Evolutionary conservation across 192 early-diverging fungal genomes (phyloP), one percentile per base, ranked within the genome.

Genomic region (Backusella westeae): DNA sequence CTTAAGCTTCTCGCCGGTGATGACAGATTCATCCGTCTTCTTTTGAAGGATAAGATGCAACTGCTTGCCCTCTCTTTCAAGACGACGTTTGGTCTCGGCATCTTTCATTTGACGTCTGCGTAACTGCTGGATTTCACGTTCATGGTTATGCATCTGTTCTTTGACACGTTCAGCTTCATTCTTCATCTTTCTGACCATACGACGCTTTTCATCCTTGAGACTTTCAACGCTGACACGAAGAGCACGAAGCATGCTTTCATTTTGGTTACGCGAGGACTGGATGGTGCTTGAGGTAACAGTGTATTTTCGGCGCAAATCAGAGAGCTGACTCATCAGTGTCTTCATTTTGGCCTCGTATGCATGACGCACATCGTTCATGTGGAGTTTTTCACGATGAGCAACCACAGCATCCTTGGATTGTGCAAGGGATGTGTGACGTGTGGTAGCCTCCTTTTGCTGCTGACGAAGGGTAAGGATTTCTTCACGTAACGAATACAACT

Each of bases 151-250:
- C 23, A 87, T 86, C 77, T 89, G 79, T 59, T 91, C 89, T 63
- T 90, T 83, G 75, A 85, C 85, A 14, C 84, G 81, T 53, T 92
- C 85, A 0, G 89, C 81, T 72, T 94, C 92, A 39, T 88, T 89
- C 70, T 90, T 90, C 81, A 94, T 90, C 8, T 91, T 85, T 73
- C 90, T 91, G 73, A 94, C 75, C 89, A 94, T 91, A 5, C 89
- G 84, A 23, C 88, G 71, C 75, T 94, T 95, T 81, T 95, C 94
- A 10, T 82, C 82, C 81, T 93, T 93, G 49, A 93, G 85, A 12
- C 85, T 82, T 71, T 90, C 88, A 21, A 95, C 89, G n/a, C 89
- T 91, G 5, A 84, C 84, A 68, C 87, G 86, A 44, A 94, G 85
- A 5, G 87, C 87, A 41, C 89, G 86, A 8, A 91, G 84, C 34